These are phyloP conservation scores for Cytospora paraplurivora DNA, from an alignment of 2,329 filamentous ascomycete species.

Conservation along the genomic window DNA sequence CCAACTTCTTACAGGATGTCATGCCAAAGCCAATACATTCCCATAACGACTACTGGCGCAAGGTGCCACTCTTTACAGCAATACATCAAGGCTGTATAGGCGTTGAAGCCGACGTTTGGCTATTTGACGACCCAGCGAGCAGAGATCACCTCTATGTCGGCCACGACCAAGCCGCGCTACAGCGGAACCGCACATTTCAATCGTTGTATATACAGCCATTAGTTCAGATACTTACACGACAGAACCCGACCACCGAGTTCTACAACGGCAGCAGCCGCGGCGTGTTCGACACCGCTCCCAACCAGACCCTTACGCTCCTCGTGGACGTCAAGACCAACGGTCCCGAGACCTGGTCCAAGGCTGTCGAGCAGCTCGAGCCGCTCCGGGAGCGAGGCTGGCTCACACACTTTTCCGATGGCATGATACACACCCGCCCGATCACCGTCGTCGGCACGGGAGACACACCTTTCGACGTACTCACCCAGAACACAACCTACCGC, in stretches of 20 bases:
- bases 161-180: slow-evolving; percentile 59
- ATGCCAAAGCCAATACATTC: slow-evolving; percentile 62
- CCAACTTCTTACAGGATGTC: slow-evolving; percentile 52
- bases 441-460: slow-evolving; percentile 72
- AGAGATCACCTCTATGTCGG: slow-evolving; percentile 60
- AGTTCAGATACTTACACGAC: slow-evolving; percentile 55
- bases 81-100: slow-evolving; percentile 61
- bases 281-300: slow-evolving; percentile 56
- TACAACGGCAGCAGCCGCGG: slow-evolving; percentile 51
- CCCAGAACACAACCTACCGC: slow-evolving; percentile 54
- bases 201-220: slow-evolving; percentile 68
- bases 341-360: slow-evolving; percentile 52
- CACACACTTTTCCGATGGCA: slow-evolving; percentile 52
- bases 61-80: slow-evolving; percentile 64
- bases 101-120: slow-evolving; percentile 72
- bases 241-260: slow-evolving; percentile 53
- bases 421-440: slow-evolving; percentile 56
- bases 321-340: slow-evolving; percentile 69
- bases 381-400: slow-evolving; percentile 62
- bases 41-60: slow-evolving; percentile 73
- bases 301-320: slow-evolving; percentile 61
- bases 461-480: slow-evolving; percentile 58
- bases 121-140: slow-evolving; percentile 45
- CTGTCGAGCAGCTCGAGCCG: slow-evolving; percentile 58
- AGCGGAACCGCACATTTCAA: slow-evolving; percentile 58